These are phyloP conservation scores for Mortierella alpina DNA, from an alignment of 192 early-diverging fungal genomes.

Conservation along the genomic window DNA sequence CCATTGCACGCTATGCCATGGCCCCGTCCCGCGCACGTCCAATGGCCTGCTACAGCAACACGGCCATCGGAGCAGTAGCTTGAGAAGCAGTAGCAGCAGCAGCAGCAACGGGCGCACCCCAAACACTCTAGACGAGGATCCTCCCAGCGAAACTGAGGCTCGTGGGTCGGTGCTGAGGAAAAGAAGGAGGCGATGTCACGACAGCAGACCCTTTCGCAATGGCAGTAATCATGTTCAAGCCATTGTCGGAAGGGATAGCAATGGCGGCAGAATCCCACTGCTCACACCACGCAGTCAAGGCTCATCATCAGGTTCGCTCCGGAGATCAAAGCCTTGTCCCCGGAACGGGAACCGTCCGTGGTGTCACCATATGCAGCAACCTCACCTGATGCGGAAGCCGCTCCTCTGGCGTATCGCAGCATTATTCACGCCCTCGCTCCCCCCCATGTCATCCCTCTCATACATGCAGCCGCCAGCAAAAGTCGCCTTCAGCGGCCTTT, in stretches of 20 bases:
- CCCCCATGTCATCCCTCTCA: neutral
- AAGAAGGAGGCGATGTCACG: slow-evolving; percentile 11
- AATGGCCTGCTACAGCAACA: neutral
- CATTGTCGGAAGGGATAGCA: neutral
- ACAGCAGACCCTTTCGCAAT: neutral
- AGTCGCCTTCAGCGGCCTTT: neutral
- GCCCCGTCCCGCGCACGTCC: neutral
- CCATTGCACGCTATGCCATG: slow-evolving; percentile 40
- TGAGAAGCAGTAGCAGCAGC: neutral
- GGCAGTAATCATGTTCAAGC: too few relatives aligned
- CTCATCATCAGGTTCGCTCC: neutral
- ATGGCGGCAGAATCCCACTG: neutral
- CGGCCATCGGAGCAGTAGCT: too few relatives aligned
- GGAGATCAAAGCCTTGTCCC: slow-evolving; percentile 21
- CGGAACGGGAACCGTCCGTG: slow-evolving; percentile 37
- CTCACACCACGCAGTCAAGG: neutral
- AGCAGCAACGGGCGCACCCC: neutral
- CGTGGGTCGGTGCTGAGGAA: neutral
- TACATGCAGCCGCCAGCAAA: slow-evolving; percentile 8
- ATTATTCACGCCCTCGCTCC: neutral
- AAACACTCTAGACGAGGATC: neutral
- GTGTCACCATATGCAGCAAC: slow-evolving; percentile 28
- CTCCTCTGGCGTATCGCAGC: slow-evolving; percentile 22
- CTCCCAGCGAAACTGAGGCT: neutral
- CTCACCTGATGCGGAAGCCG: slow-evolving; percentile 8